Evolutionary conservation across 208 protist genomes (phyloP).

Genomic region (Leishmania braziliensis): DNA sequence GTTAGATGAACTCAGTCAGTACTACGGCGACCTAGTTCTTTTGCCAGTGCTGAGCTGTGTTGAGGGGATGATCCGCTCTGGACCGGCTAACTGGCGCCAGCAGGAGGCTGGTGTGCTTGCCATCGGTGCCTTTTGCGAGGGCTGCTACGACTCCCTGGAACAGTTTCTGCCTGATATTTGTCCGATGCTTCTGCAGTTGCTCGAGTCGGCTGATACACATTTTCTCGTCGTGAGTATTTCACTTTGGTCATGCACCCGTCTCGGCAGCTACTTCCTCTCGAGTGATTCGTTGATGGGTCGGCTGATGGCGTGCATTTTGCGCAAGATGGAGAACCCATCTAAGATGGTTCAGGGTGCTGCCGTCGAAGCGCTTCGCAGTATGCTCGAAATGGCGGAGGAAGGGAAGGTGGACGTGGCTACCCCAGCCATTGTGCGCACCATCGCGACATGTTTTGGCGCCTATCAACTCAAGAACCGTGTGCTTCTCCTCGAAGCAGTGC

Average conservation of each 20-base stretch:
- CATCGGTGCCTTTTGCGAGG: constrained; percentile 91
- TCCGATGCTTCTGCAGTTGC: constrained; percentile 68
- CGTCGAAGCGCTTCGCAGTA: constrained; percentile 61
- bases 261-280: constrained; percentile 61
- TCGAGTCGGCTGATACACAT: constrained; percentile 69
- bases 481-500: constrained; percentile 76
- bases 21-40: constrained; percentile 85
- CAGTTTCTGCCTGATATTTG: constrained; percentile 83
- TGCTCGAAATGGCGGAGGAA: constrained; percentile 51
- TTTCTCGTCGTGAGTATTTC: constrained; percentile 92
- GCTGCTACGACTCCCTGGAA: constrained; percentile 82
- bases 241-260: constrained; percentile 88
- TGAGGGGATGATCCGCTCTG: constrained; percentile 70
- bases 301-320: constrained; percentile 54
- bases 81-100: constrained; percentile 65
- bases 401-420: constrained; percentile 43
- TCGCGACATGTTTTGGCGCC: constrained; percentile 62
- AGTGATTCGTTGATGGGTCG: constrained; percentile 29
- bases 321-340: constrained; percentile 85
- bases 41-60: constrained; percentile 77
- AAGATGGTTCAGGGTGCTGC: constrained; percentile 83
- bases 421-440: constrained; percentile 44
- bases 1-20: constrained; percentile 86
- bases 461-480: constrained; percentile 92
- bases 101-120: constrained; percentile 92